phyloP scores from a whole-genome alignment of 2,329 filamentous ascomycete genomes.

The Fusarium circinatum region DNA sequence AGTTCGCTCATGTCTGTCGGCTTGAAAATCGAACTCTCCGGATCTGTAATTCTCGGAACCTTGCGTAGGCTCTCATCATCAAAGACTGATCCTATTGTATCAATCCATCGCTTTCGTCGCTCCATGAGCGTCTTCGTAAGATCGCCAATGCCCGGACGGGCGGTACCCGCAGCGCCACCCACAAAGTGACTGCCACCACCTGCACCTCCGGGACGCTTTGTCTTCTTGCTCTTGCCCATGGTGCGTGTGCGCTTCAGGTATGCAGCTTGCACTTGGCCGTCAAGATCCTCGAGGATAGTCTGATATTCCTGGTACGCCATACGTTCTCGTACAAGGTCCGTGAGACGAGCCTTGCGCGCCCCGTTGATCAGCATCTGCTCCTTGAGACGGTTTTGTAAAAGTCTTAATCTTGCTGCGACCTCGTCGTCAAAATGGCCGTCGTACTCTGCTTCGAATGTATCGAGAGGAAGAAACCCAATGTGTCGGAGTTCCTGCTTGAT shows the following conservation, averaged over 20 bases:
- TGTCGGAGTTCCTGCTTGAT: constrained; percentile 91
- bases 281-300: constrained; percentile 95
- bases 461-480: constrained; percentile 83
- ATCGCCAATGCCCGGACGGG: constrained; percentile 87
- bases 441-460: constrained; percentile 76
- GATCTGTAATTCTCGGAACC: constrained; percentile 74
- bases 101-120: constrained; percentile 86
- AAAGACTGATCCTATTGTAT: constrained; percentile 90
- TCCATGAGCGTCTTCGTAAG: constrained; percentile 94
- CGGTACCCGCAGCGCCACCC: constrained; percentile 70
- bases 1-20: constrained; percentile 76
- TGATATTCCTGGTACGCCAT: constrained; percentile 98
- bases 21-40: constrained; percentile 77
- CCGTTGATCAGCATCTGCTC: constrained; percentile 89
- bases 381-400: constrained; percentile 83
- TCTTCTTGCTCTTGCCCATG: constrained; percentile 93
- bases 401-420: constrained; percentile 86
- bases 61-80: constrained; percentile 80
- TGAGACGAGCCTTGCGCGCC: constrained; percentile 85
- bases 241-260: constrained; percentile 96
- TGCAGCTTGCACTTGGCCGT: constrained; percentile 92
- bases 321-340: constrained; percentile 88
- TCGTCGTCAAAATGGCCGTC: constrained; percentile 94
- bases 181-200: constrained; percentile 74
- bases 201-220: constrained; percentile 80